Evolutionary conservation across 257 asterid species (phyloP).

Genomic region (Euphrasia confusa): DNA sequence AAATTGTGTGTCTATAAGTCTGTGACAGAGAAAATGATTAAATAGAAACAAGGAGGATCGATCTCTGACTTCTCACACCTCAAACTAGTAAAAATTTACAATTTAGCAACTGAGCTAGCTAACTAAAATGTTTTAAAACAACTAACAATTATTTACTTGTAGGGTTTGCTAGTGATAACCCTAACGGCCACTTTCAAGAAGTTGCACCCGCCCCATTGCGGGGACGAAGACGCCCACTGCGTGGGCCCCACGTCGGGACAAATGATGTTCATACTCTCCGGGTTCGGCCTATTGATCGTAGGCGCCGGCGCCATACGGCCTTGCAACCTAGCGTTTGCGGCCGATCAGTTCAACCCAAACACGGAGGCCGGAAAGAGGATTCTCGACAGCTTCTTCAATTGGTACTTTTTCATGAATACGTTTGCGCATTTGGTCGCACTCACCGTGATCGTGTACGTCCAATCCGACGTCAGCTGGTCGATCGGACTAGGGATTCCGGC

Average conservation of each 20-base stretch:
- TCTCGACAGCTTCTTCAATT: constrained; percentile 67
- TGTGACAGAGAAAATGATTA: too few relatives aligned
- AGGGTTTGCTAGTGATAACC: constrained; percentile 59
- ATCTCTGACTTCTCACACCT: too few relatives aligned
- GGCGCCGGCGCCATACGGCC: constrained; percentile 79
- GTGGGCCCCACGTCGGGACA: constrained; percentile 52
- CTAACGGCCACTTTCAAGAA: constrained; percentile 52
- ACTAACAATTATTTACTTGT: neutral
- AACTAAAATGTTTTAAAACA: too few relatives aligned
- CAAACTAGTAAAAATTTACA: too few relatives aligned
- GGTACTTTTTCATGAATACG: constrained; percentile 72
- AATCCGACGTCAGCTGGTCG: constrained; percentile 60
- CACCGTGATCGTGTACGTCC: constrained; percentile 64
- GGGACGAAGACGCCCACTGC: constrained; percentile 32
- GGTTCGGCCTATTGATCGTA: constrained; percentile 46
- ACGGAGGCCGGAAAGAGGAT: constrained; percentile 61
- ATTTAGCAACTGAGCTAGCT: too few relatives aligned
- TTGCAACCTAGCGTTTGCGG: constrained; percentile 77
- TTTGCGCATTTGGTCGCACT: constrained; percentile 68
- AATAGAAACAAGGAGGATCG: too few relatives aligned
- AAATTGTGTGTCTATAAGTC: too few relatives aligned
- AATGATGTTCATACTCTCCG: constrained; percentile 37
- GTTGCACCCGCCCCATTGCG: constrained; percentile 68
- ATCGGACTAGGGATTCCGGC: constrained; percentile 65
- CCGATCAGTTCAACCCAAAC: constrained; percentile 71